A percentile compares a stretch with the other conserved stretches of the same genome.
Conservation (phyloP, 441 rosid genomes). For the Gossypium gossypioides region DNA sequence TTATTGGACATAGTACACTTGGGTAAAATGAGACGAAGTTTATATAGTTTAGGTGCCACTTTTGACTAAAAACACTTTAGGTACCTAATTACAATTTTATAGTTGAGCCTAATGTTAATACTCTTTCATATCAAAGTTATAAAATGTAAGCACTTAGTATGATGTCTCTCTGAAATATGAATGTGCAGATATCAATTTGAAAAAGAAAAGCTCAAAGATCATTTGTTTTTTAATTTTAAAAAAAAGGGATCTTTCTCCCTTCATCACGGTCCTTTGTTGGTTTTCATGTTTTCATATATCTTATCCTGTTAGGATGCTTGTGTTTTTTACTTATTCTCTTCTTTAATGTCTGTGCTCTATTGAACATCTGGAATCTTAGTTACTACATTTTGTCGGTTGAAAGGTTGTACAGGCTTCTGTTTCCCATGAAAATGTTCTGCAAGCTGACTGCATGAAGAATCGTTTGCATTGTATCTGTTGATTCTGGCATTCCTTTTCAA, state of each 20-base stretch:
- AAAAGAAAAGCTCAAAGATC: background rate
- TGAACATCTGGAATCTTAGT: background rate
- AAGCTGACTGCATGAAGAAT: background rate
- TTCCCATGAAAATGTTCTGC: background rate
- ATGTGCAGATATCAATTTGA: background rate
- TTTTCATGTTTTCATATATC: background rate
- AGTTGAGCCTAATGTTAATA: too few relatives aligned
- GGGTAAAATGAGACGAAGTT: too few relatives aligned
- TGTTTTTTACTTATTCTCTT: background rate
- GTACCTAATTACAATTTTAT: too few relatives aligned
- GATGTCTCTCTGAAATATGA: background rate
- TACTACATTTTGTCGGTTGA: background rate
- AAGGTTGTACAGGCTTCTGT: background rate
- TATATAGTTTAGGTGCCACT: too few relatives aligned
- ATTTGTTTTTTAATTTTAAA: background rate
- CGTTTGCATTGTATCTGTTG: background rate
- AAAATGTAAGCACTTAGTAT: background rate
- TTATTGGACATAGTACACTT: too few relatives aligned
- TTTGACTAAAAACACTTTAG: too few relatives aligned
- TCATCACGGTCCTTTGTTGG: background rate
- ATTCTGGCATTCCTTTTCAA: background rate
- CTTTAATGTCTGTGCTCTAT: background rate
- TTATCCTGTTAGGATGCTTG: background rate
- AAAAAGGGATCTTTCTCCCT: background rate
- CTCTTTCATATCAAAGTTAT: background rate